Evolutionary conservation across 2,329 filamentous ascomycete species (phyloP).

Genomic region (Paecilomyces sp.): DNA sequence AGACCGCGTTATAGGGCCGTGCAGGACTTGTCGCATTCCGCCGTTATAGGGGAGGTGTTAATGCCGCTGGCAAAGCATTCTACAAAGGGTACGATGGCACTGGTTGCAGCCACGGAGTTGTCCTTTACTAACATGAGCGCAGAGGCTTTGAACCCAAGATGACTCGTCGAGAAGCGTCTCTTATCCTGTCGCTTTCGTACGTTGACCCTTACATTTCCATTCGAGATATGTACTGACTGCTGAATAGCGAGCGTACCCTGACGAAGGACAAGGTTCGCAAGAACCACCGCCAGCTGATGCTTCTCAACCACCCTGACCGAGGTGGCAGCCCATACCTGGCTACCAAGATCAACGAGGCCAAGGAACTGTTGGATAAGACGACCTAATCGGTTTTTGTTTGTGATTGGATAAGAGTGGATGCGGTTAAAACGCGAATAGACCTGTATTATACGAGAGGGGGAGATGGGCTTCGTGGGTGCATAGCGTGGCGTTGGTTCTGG

Average conservation of each 20-base stretch:
- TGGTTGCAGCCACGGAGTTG: not conserved
- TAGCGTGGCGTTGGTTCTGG: constrained; percentile 34
- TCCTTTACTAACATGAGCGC: constrained; percentile 10
- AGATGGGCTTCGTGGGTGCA: constrained; percentile 24
- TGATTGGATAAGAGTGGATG: not conserved
- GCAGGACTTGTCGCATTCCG: constrained; percentile 85
- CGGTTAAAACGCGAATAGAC: not conserved
- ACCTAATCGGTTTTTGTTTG: constrained; percentile 9
- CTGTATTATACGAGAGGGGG: constrained; percentile 13
- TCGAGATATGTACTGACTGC: constrained; percentile 5
- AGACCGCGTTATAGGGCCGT: constrained; percentile 58
- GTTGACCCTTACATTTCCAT: constrained; percentile 17
- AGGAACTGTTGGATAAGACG: constrained; percentile 85
- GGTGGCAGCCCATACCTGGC: constrained; percentile 94
- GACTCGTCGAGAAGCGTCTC: constrained; percentile 80
- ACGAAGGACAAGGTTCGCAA: constrained; percentile 94
- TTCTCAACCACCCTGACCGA: constrained; percentile 95
- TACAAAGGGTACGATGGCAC: constrained; percentile 66
- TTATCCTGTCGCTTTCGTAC: constrained; percentile 88
- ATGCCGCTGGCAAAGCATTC: constrained; percentile 79
- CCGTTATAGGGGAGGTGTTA: constrained; percentile 61
- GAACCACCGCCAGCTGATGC: constrained; percentile 90
- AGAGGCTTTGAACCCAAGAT: constrained; percentile 89
- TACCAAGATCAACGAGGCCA: constrained; percentile 97
- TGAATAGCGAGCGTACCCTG: constrained; percentile 67